phyloP scores from a whole-genome alignment of 164 flowering plant genomes.

The Vitis rotundifolia region DNA sequence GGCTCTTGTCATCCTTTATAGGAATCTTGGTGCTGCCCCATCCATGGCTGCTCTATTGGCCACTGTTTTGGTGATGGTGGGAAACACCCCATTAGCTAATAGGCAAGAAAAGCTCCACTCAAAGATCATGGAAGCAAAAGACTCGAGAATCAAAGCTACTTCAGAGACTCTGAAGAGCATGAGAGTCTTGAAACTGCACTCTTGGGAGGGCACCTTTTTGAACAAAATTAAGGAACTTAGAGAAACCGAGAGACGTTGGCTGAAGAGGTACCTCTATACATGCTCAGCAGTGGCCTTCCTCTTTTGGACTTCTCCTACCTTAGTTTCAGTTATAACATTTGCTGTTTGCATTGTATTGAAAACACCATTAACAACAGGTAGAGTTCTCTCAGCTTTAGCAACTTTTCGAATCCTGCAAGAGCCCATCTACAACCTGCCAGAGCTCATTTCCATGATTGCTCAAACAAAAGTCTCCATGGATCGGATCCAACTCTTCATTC shows the following conservation, averaged over 20 bases:
- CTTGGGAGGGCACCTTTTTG: slow-evolving; percentile 73
- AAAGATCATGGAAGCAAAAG: slow-evolving; percentile 83
- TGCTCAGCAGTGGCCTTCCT: slow-evolving; percentile 72
- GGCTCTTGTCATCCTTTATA: slow-evolving; percentile 63
- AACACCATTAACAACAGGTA: slow-evolving; percentile 65
- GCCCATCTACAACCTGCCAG: slow-evolving; percentile 84
- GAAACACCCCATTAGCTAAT: slow-evolving; percentile 75
- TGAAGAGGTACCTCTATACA: slow-evolving; percentile 68
- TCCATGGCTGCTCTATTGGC: slow-evolving; percentile 59
- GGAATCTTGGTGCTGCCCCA: slow-evolving; percentile 70
- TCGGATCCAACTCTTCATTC: slow-evolving; percentile 49
- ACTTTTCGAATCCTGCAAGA: slow-evolving; percentile 86
- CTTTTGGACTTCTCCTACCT: slow-evolving; percentile 89
- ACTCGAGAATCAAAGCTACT: slow-evolving; percentile 74
- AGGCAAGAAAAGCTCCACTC: slow-evolving; percentile 62
- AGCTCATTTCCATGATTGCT: slow-evolving; percentile 75
- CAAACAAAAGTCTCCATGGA: slow-evolving; percentile 83
- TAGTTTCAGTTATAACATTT: slow-evolving; percentile 73
- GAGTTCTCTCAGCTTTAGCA: slow-evolving; percentile 77
- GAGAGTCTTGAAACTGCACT: slow-evolving; percentile 76
- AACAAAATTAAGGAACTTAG: slow-evolving; percentile 59
- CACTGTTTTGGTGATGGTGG: slow-evolving; percentile 63
- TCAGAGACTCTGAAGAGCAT: slow-evolving; percentile 77
- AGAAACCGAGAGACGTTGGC: slow-evolving; percentile 57
- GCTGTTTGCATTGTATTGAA: slow-evolving; percentile 60